These are phyloP conservation scores for Mikania micrantha DNA, from an alignment of 129 eudicot species.

Conservation along the genomic window DNA sequence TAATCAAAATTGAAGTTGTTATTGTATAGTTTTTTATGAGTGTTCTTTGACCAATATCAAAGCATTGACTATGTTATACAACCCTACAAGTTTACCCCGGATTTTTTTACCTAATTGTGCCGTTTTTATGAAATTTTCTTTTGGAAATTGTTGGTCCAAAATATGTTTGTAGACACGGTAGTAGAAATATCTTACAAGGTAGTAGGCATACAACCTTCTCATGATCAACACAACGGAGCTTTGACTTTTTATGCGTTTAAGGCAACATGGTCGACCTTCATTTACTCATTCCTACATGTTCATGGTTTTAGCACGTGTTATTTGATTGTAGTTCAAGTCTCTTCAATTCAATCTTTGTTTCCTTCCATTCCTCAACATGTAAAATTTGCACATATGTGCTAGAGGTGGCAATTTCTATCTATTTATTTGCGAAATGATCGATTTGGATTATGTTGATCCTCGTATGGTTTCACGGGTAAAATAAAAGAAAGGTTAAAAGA, in stretches of 20 bases:
- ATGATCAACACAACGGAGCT: background rate
- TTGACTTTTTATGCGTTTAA: background rate
- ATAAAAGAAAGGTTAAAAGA: background rate
- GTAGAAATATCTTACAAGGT: background rate
- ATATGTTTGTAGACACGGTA: background rate
- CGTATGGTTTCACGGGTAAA: background rate
- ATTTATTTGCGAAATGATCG: background rate
- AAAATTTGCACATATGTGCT: background rate
- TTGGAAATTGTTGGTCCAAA: background rate
- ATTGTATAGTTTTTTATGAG: background rate
- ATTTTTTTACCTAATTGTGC: conserved; percentile 1
- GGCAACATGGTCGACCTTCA: background rate
- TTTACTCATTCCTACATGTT: background rate
- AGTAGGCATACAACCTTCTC: background rate
- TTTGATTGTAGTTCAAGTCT: background rate
- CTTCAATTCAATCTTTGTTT: background rate
- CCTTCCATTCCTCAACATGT: background rate
- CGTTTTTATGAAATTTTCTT: background rate
- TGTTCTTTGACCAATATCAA: background rate
- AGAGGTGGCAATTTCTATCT: background rate
- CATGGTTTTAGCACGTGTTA: background rate
- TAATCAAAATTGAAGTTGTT: background rate
- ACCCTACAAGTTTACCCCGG: background rate
- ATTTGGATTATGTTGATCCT: background rate
- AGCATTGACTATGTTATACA: background rate